These are phyloP conservation scores for Fomitopsis betulina DNA, from an alignment of 1,284 basidiomycete genomes.

Conservation along the genomic window DNA sequence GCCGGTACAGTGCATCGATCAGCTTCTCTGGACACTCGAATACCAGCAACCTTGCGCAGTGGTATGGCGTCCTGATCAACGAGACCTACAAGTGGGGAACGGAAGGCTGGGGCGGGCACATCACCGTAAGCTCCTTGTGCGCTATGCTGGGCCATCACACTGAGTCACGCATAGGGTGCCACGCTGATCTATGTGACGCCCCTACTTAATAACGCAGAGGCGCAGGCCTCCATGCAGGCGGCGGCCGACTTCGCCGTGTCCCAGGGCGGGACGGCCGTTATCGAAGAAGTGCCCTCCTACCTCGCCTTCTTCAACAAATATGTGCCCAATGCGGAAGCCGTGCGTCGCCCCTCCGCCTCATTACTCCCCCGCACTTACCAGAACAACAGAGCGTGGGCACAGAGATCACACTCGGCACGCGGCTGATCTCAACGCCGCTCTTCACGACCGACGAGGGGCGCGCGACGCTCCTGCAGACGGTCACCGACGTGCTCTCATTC, in stretches of 20 bases:
- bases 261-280: conserved; percentile 26
- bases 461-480: conserved; percentile 21
- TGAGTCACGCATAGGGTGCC: conserved; percentile 3
- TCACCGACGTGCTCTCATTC: conserved; percentile 21
- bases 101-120: conserved; percentile 51
- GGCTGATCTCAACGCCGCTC: conserved; percentile 25
- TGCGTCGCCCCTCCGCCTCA: conserved; percentile 10
- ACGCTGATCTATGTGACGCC: conserved; percentile 27
- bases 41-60: conserved; percentile 11
- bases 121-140: conserved; percentile 22
- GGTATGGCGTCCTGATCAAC: conserved; percentile 29
- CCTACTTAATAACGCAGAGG: conserved; percentile 22
- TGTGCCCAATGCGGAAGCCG: conserved; percentile 22
- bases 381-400: conserved; percentile 20
- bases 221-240: conserved; percentile 26
- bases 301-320: conserved; percentile 29
- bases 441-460: conserved; percentile 24
- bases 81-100: conserved; percentile 37
- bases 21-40: conserved; percentile 13
- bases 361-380: background rate
- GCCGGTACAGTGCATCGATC: conserved; percentile 15
- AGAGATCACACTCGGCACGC: conserved; percentile 25
- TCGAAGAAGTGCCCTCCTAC: conserved; percentile 30
- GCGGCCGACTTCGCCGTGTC: conserved; percentile 26
- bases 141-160: background rate